A percentile compares a stretch with the other conserved stretches of the same genome.
Conservation (phyloP, 148 eudicot genomes). For the Rhododendron kiyosumense region DNA sequence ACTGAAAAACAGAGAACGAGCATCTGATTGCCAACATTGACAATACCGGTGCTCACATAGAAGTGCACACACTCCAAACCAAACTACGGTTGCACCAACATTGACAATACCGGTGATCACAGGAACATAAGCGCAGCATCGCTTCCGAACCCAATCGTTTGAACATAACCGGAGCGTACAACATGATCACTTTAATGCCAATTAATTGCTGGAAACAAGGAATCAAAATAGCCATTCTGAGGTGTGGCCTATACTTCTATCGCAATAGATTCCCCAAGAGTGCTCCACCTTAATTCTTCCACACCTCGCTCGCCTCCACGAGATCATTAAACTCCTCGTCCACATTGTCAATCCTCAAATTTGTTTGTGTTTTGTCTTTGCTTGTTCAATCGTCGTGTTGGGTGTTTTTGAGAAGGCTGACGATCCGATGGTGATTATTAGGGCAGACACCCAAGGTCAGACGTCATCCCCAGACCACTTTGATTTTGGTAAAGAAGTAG, state of each 20-base stretch:
- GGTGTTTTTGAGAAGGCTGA: too few relatives aligned
- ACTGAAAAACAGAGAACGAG: too few relatives aligned
- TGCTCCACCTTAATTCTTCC: conserved; percentile 19
- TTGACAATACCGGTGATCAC: conserved; percentile 31
- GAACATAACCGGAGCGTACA: conserved; percentile 40
- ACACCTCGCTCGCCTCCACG: conserved; percentile 17
- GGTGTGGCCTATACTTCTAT: conserved; percentile 29
- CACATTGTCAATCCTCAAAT: conserved; percentile 26
- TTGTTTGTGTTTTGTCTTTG: conserved; percentile 2
- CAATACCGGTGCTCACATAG: too few relatives aligned
- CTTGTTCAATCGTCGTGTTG: too few relatives aligned
- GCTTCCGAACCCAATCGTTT: conserved; percentile 25
- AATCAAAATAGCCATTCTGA: conserved; percentile 30
- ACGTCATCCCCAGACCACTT: too few relatives aligned
- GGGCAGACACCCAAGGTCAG: too few relatives aligned
- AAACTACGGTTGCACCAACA: conserved; percentile 17
- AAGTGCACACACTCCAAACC: too few relatives aligned
- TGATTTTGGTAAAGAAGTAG: too few relatives aligned
- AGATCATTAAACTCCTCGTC: conserved; percentile 31
- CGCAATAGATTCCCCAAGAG: conserved; percentile 26
- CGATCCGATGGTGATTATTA: too few relatives aligned
- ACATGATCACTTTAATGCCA: conserved; percentile 39
- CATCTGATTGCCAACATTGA: too few relatives aligned
- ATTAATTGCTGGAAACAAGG: conserved; percentile 40
- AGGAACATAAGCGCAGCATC: conserved; percentile 27